These are phyloP conservation scores for Auxenochlorella pyrenoidosa DNA, from an alignment of 139 green algal genomes.

Conservation along the genomic window DNA sequence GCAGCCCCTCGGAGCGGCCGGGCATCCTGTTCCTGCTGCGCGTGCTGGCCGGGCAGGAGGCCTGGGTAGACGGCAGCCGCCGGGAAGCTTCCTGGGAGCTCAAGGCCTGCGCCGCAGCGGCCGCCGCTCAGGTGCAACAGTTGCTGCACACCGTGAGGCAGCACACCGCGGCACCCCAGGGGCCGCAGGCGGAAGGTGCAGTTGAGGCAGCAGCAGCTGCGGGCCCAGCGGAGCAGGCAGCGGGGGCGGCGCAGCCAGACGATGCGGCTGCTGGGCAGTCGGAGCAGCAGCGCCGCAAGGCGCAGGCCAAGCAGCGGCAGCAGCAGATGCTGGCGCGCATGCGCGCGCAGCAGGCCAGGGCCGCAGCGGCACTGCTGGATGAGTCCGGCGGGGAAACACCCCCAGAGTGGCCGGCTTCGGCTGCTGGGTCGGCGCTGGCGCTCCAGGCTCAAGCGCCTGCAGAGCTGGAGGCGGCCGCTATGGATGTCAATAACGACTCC, in stretches of 20 bases:
- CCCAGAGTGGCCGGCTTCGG: not conserved
- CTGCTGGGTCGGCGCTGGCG: not conserved
- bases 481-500: constrained; percentile 26
- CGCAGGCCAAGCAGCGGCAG: not conserved
- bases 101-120: constrained; percentile 3
- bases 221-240: not conserved
- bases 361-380: not conserved
- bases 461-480: not conserved
- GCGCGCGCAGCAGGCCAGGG: constrained; percentile 25
- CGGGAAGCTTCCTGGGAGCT: constrained; percentile 16
- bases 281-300: not conserved
- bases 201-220: not conserved
- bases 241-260: not conserved
- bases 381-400: not conserved
- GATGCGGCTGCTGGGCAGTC: not conserved
- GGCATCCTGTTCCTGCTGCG: constrained; percentile 29
- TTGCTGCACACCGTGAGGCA: not conserved
- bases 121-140: not conserved
- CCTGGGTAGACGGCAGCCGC: constrained; percentile 18
- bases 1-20: not conserved
- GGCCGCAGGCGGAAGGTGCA: not conserved
- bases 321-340: constrained; percentile 24
- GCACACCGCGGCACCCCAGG: not conserved
- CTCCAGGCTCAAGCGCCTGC: not conserved
- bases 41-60: constrained; percentile 9